phyloP scores from a whole-genome alignment of 192 early-diverging fungal species.

The Backusella tuberculispora region DNA sequence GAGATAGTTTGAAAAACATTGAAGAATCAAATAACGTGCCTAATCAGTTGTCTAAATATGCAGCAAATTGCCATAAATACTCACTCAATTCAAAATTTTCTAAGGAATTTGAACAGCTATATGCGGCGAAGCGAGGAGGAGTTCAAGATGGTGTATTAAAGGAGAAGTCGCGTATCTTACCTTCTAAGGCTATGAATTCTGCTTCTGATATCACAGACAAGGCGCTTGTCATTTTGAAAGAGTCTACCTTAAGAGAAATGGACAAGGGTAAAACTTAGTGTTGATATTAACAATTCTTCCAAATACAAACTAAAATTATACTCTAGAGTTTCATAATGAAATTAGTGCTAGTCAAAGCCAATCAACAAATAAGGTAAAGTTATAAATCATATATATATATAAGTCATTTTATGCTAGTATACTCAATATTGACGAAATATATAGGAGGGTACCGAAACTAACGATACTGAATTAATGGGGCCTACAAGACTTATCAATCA shows the following conservation, averaged over 20 bases:
- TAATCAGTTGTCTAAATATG: slow-evolving; percentile 3
- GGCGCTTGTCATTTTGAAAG: neutral
- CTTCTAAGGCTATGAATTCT: neutral
- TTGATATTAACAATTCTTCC: neutral
- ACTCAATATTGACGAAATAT: neutral
- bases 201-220: slow-evolving; percentile 10
- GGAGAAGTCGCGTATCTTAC: neutral
- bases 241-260: slow-evolving; percentile 9
- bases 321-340: neutral
- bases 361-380: neutral
- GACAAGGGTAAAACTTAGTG: neutral
- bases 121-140: neutral
- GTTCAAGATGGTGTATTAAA: neutral
- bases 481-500: neutral
- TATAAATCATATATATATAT: neutral
- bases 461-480: neutral
- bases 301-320: neutral
- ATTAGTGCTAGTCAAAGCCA: neutral
- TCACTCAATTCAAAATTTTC: slow-evolving; percentile 1
- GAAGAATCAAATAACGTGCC: neutral
- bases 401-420: neutral
- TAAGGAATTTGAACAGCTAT: neutral
- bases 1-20: neutral
- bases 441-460: neutral
- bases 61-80: neutral